These are phyloP conservation scores for Endothia cerciana DNA, from an alignment of 2,329 filamentous ascomycete species.

Conservation along the genomic window DNA sequence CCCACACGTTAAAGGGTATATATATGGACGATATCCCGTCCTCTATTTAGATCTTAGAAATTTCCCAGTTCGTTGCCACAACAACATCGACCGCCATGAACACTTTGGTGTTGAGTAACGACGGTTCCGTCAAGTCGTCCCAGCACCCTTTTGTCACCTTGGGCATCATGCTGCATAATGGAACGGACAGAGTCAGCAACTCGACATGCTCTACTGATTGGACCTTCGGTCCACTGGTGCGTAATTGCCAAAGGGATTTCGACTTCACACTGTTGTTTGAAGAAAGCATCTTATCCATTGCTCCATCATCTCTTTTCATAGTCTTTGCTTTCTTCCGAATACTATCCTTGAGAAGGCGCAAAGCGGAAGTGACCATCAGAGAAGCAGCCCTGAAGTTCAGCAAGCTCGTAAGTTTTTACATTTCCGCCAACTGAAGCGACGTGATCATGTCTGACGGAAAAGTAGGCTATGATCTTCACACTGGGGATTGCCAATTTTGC, in stretches of 20 bases:
- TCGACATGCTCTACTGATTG: constrained; percentile 2
- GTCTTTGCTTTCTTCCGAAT: constrained; percentile 4
- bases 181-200: neutral
- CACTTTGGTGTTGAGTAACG: neutral
- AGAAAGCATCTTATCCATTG: constrained; percentile 14
- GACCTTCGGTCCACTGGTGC: constrained; percentile 7
- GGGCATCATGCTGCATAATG: neutral
- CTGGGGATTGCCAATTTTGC: constrained; percentile 1
- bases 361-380: no score
- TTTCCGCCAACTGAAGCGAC: neutral
- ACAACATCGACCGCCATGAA: neutral
- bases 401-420: constrained; percentile 13
- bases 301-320: constrained; percentile 10
- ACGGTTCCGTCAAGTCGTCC: neutral
- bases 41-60: neutral
- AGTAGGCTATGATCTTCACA: neutral
- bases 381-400: neutral
- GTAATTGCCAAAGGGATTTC: constrained; percentile 11
- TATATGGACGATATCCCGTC: neutral
- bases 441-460: neutral
- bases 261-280: constrained; percentile 21
- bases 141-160: neutral
- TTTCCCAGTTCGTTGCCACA: neutral
- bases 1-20: neutral
- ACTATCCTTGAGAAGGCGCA: neutral